phyloP scores from a whole-genome alignment of 2,329 filamentous ascomycete species.

The Nemania sp. region DNA sequence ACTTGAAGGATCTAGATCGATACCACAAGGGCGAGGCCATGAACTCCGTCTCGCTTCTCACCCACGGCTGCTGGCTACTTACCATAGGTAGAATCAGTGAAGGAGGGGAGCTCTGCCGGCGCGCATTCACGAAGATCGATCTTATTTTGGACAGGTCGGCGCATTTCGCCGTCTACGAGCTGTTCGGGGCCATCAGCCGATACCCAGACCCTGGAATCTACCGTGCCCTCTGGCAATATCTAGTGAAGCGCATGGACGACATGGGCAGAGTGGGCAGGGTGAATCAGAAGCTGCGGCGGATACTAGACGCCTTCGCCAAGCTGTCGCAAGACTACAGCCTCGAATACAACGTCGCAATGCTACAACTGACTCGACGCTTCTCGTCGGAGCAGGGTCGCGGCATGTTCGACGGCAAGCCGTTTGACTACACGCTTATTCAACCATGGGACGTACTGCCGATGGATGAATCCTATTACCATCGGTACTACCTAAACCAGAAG shows the following conservation, averaged over 20 bases:
- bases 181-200: conserved; percentile 14
- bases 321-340: conserved; percentile 29
- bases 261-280: conserved; percentile 23
- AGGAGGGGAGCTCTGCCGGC: conserved; percentile 33
- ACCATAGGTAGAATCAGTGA: conserved; percentile 32
- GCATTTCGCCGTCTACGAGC: conserved; percentile 31
- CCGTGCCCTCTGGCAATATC: conserved; percentile 34
- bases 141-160: conserved; percentile 34
- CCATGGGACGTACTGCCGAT: conserved; percentile 38
- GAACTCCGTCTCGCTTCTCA: conserved; percentile 32
- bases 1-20: conserved; percentile 31
- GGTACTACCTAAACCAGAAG: conserved; percentile 37
- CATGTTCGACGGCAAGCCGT: conserved; percentile 36
- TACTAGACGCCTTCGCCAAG: conserved; percentile 32
- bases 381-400: conserved; percentile 32
- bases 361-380: conserved; percentile 35
- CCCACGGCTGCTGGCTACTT: conserved; percentile 37
- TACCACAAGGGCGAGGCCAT: conserved; percentile 36
- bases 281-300: conserved; percentile 30
- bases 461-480: conserved; percentile 32
- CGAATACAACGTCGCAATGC: conserved; percentile 31
- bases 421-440: conserved; percentile 38
- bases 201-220: conserved; percentile 33
- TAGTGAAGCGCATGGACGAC: conserved; percentile 27
- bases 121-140: conserved; percentile 33